A percentile compares a stretch with the other conserved stretches of the same genome.
phyloP scores from a whole-genome alignment of 2,329 filamentous ascomycete genomes.

The Akanthomyces muscarius region DNA sequence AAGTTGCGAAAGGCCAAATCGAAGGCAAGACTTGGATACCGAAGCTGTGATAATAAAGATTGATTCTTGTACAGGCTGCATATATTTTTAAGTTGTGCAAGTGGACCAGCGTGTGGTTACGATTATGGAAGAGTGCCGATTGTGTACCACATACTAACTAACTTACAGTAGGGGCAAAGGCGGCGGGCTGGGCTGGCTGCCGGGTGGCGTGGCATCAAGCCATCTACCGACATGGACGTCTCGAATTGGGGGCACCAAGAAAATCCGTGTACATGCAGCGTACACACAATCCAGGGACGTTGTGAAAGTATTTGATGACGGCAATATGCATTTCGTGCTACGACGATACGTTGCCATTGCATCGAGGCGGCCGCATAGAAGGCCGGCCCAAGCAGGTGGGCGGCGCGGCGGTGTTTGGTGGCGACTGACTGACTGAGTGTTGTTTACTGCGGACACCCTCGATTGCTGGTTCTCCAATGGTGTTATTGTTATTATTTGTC shows the following conservation, averaged over 20 bases:
- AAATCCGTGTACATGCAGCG: background rate
- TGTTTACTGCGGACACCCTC: slow-evolving; percentile 12
- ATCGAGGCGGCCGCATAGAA: slow-evolving; percentile 11
- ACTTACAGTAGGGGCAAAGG: background rate
- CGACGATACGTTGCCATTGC: slow-evolving; percentile 15
- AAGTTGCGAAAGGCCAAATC: background rate
- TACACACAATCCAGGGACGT: background rate
- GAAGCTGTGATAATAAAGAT: background rate
- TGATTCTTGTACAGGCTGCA: slow-evolving; percentile 1
- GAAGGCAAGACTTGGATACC: background rate
- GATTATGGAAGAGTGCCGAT: slow-evolving; percentile 5
- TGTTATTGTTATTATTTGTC: background rate
- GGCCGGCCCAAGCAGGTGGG: background rate
- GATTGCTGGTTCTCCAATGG: background rate
- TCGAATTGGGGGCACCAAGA: slow-evolving; percentile 1
- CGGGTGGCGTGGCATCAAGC: slow-evolving; percentile 12
- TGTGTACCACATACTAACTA: background rate
- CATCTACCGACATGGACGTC: slow-evolving; percentile 13
- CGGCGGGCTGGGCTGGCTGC: slow-evolving; percentile 5
- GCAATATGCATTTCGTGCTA: slow-evolving; percentile 8
- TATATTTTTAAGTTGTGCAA: slow-evolving; percentile 12
- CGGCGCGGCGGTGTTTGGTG: background rate
- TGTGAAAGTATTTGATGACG: slow-evolving; percentile 3
- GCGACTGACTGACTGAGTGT: background rate
- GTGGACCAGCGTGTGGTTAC: slow-evolving; percentile 1